Evolutionary conservation across 2,329 filamentous ascomycete species (phyloP), one percentile per base, ranked within the genome.

Genomic region (Ascocoryne sarcoides): DNA sequence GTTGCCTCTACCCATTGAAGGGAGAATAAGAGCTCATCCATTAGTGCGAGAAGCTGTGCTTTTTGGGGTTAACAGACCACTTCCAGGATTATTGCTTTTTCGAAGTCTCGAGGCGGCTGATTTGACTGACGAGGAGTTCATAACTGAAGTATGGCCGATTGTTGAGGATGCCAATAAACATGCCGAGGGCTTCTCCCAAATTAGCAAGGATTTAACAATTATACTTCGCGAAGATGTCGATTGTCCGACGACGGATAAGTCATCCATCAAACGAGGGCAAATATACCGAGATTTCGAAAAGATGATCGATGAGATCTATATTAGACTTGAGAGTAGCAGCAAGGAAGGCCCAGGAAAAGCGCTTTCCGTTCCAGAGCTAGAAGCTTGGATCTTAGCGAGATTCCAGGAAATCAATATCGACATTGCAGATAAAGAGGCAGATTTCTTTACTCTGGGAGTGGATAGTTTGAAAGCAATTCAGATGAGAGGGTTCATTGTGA

Each of bases 381-480:
- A 58, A 36, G 26, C 40, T 0, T 68, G 45, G 52, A 18, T 54
- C 60, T 10, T 50, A 65, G 2, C 46, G 33, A 19, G 32, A 2
- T 48, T 46, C 37, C 45, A 52, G 15, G 36, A 45, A 1, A 39
- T 51, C 1, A 42, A 40, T 9, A 29, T 45, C 29, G 14, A 28
- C 10, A 5, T 45, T 23, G 28, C 38, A 14, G 42, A 52, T 37
- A 43, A 61, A 33, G 66, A 69, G 14, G 65, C 68, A 1, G 77
- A 82, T 52, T 73, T 82, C 51, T 82, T 80, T 51, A 59, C 65
- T 0, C 59, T 66, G 0, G 76, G 76, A 0, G 61, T 79, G 2
- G 77, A 81, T 53, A 75, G 70, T 33, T 56, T 81, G 18, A 71
- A 76, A 45, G 70, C 74, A 1, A 75, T 77, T 19, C 67, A 69